Evolutionary conservation across 495 filamentous ascomycete species (phyloP).

Genomic region (Lasiosphaeris hirsuta): DNA sequence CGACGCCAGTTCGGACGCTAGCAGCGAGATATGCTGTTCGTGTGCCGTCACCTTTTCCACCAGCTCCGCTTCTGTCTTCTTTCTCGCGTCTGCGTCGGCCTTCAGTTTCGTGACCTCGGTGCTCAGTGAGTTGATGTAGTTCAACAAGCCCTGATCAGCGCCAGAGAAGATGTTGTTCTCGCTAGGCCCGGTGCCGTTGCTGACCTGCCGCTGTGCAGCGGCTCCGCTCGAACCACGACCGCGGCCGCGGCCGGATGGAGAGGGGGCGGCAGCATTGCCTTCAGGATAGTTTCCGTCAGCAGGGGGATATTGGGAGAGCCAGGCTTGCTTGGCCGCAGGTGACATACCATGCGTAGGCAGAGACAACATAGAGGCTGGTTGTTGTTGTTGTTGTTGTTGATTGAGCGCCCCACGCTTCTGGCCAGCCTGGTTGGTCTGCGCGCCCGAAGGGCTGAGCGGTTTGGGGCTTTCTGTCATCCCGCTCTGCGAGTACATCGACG

Average conservation of each 20-base stretch:
- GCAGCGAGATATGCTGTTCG: slow-evolving; percentile 33
- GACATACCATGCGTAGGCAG: slow-evolving; percentile 39
- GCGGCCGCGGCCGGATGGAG: slow-evolving; percentile 24
- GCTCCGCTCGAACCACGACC: slow-evolving; percentile 23
- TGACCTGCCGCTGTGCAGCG: slow-evolving; percentile 25
- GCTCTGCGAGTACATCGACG: slow-evolving; percentile 65
- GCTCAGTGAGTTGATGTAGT: slow-evolving; percentile 51
- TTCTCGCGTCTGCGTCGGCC: slow-evolving; percentile 27
- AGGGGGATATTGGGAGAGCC: slow-evolving; percentile 43
- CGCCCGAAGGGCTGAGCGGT: slow-evolving; percentile 72
- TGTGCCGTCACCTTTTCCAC: slow-evolving; percentile 38
- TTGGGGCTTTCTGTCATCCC: slow-evolving; percentile 84
- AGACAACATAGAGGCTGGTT: slow-evolving; percentile 33
- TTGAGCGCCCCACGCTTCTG: slow-evolving; percentile 43
- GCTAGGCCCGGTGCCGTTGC: slow-evolving; percentile 24
- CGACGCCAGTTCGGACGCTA: slow-evolving; percentile 23
- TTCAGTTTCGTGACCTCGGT: slow-evolving; percentile 40
- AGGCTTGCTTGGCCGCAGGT: slow-evolving; percentile 29
- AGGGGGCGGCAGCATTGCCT: slow-evolving; percentile 33
- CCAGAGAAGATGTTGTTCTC: slow-evolving; percentile 45
- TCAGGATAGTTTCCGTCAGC: slow-evolving; percentile 47
- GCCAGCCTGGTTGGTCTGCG: slow-evolving; percentile 57
- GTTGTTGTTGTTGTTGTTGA: no score
- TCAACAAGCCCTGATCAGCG: slow-evolving; percentile 42
- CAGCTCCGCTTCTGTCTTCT: slow-evolving; percentile 26